Evolutionary conservation across 768 basidiomycete genomes (phyloP), one percentile per base, ranked within the genome.

Genomic region (Naganishia vishniacii): DNA sequence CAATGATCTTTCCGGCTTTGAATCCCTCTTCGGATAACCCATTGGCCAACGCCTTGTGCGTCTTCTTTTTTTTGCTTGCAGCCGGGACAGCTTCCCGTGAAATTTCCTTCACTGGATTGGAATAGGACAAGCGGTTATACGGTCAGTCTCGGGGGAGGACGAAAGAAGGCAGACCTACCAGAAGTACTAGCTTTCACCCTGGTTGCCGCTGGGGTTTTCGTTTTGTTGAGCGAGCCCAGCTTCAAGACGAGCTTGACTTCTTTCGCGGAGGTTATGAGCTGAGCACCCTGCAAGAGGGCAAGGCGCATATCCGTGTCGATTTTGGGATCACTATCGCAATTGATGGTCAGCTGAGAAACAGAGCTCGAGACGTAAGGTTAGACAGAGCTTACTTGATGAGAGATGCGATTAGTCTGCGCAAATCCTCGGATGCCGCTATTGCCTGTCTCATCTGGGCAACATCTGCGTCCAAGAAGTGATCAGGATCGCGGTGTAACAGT

Each of bases 11-110:
- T 68, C 84, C 88, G 9, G 87, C 88, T 56, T 83, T 83, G 64
- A 89, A 76, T 72, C 94, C 92, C 49, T 85, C 83, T 34, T 85
- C 71, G 44, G 82, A 81, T 87, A 94, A 88, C 59, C 91, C 91
- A 37, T 82, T 81, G 2, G 84, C 79, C 71, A 89, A 88, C 15
- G 87, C 86, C 73, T 88, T 90, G 8, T 83, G 83, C 0, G 84
- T 76, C 68, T 82, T 80, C 62, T 81, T 80, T 28, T 82, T 78
- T 48, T 78, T 78, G 59, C 62, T 66, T 9, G 46, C 28, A 64
- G 66, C 32, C 18, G 34, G 11, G 32, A 47, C 32, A 40, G 25
- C 48, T 9, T 53, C 31, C 20, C 26, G 62, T 16, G 29, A 26
- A 15, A 37, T 42, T 25, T 69, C 68, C 61, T 69, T 72, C 61